Evolutionary conservation across 2,329 filamentous ascomycete genomes (phyloP).

Genomic region (Scytalidium lignicola): DNA sequence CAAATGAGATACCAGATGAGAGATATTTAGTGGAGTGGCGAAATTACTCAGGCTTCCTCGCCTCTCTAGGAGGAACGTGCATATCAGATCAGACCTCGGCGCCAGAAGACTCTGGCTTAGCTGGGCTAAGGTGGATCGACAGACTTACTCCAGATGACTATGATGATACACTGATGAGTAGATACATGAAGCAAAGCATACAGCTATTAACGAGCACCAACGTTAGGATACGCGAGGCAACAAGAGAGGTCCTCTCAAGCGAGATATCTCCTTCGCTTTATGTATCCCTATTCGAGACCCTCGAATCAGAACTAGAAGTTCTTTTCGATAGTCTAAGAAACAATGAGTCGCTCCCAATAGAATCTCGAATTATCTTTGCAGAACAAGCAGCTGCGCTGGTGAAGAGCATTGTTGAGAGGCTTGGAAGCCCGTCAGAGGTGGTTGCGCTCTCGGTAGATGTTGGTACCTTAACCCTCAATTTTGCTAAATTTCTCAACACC

Average conservation of each 20-base stretch:
- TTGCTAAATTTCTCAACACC: slow-evolving; percentile 61
- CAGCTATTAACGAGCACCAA: slow-evolving; percentile 61
- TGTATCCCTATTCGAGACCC: slow-evolving; percentile 57
- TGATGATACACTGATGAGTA: slow-evolving; percentile 54
- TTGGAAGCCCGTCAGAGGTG: slow-evolving; percentile 59
- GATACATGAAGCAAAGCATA: slow-evolving; percentile 58
- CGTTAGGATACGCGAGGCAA: slow-evolving; percentile 60
- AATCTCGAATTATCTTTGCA: slow-evolving; percentile 60
- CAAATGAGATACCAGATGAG: slow-evolving; percentile 49
- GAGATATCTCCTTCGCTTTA: slow-evolving; percentile 60
- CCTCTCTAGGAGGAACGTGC: slow-evolving; percentile 61
- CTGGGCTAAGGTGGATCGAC: slow-evolving; percentile 56
- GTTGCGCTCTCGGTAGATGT: slow-evolving; percentile 60
- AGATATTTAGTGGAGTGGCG: slow-evolving; percentile 58
- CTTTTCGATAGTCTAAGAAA: slow-evolving; percentile 53
- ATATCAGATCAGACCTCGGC: slow-evolving; percentile 50
- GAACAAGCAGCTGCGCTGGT: slow-evolving; percentile 62
- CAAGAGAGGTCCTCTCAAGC: slow-evolving; percentile 59
- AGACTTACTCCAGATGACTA: slow-evolving; percentile 51
- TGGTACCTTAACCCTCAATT: slow-evolving; percentile 57
- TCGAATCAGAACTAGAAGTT: slow-evolving; percentile 59
- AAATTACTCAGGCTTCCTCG: slow-evolving; percentile 64
- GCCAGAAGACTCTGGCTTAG: slow-evolving; percentile 52
- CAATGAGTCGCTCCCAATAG: slow-evolving; percentile 47
- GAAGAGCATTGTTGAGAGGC: slow-evolving; percentile 56